Evolutionary conservation across 768 basidiomycete species (phyloP).

Genomic region (Xerocomellus chrysenteron): DNA sequence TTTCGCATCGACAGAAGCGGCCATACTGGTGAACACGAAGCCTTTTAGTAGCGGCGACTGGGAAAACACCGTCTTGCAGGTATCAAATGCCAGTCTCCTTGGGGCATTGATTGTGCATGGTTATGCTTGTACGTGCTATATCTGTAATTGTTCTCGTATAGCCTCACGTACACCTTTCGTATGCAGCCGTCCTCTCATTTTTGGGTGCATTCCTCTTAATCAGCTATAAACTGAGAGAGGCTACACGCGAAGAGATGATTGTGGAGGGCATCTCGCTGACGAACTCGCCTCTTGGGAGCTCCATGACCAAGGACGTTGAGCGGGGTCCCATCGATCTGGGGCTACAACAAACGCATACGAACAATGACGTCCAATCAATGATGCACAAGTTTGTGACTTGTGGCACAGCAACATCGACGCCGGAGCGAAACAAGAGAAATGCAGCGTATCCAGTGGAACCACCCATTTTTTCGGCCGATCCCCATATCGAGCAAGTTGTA

Average conservation of each 20-base stretch:
- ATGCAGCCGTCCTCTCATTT: constrained; percentile 46
- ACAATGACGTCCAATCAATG: background rate
- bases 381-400: background rate
- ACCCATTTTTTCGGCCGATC: constrained; percentile 43
- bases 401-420: background rate
- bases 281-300: constrained; percentile 21
- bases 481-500: constrained; percentile 53
- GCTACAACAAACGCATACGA: background rate
- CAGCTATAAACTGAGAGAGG: constrained; percentile 53
- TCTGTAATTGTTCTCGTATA: background rate
- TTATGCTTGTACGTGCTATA: constrained; percentile 42
- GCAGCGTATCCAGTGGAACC: constrained; percentile 19
- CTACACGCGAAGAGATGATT: constrained; percentile 46
- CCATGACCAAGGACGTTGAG: constrained; percentile 13
- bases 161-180: background rate
- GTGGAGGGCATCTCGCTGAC: constrained; percentile 30
- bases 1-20: constrained; percentile 58
- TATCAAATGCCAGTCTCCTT: constrained; percentile 47
- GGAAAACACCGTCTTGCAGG: constrained; percentile 20
- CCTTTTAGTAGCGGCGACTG: constrained; percentile 23
- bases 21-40: constrained; percentile 46
- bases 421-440: background rate
- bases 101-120: constrained; percentile 56
- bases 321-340: constrained; percentile 2
- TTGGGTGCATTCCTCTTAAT: constrained; percentile 56